Evolutionary conservation across 2,329 filamentous ascomycete species (phyloP).

Genomic region (Pyricularia sp.): DNA sequence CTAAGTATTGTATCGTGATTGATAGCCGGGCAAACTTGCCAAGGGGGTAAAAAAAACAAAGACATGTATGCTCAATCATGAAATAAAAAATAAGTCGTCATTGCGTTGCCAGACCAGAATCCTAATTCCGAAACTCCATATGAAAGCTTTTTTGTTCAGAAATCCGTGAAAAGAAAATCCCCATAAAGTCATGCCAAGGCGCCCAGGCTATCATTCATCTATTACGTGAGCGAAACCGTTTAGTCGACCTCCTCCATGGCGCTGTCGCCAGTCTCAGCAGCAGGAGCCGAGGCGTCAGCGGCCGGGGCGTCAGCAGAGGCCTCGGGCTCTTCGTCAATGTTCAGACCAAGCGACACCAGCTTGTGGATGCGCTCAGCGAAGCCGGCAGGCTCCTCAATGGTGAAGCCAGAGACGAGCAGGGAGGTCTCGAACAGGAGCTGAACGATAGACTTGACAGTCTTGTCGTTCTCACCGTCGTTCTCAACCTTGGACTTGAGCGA

Average conservation of each 20-base stretch:
- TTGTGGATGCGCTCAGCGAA: constrained; percentile 99
- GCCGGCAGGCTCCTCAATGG: constrained; percentile 95
- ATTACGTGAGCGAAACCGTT: constrained; percentile 17
- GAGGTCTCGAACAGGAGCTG: constrained; percentile 99
- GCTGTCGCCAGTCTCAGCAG: constrained; percentile 67
- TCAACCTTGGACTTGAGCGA: constrained; percentile 99
- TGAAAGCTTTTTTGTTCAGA: constrained; percentile 5
- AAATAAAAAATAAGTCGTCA: background rate
- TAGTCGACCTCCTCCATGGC: constrained; percentile 99
- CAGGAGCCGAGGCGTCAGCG: constrained; percentile 46
- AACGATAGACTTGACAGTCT: constrained; percentile 98
- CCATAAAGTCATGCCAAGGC: background rate
- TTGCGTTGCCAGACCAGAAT: constrained; percentile 5
- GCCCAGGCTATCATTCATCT: background rate
- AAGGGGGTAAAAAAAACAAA: background rate
- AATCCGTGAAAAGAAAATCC: constrained; percentile 1
- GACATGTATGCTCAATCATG: constrained; percentile 1
- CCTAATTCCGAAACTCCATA: constrained; percentile 5
- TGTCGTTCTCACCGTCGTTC: constrained; percentile 93
- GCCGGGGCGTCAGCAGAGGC: constrained; percentile 50
- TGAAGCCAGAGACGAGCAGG: constrained; percentile 96
- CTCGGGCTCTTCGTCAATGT: constrained; percentile 92
- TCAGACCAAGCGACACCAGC: constrained; percentile 94
- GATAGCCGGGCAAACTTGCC: background rate
- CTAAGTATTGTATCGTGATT: background rate